Conservation (phyloP, 202 grass and related monocot species). For the Setaria viridis region DNA sequence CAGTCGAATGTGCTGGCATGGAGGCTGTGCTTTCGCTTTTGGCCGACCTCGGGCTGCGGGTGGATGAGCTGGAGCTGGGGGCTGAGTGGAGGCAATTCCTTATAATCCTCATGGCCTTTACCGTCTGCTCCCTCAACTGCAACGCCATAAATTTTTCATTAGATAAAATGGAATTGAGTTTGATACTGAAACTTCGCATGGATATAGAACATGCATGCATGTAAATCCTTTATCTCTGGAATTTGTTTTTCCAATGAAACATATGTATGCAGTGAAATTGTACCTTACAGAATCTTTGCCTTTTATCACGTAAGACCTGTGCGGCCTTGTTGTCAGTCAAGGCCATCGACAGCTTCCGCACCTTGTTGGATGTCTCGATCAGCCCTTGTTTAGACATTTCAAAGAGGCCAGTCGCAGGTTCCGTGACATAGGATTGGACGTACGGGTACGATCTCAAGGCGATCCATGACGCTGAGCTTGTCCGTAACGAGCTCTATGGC, state of each 20-base stretch:
- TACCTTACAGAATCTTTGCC: no score
- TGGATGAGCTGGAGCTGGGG: neutral
- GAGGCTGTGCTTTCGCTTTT: neutral
- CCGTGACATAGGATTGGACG: neutral
- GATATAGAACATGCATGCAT: no score
- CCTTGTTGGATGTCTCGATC: neutral
- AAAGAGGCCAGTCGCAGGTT: neutral
- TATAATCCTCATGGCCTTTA: neutral
- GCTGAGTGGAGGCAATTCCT: neutral
- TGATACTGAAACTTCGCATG: no score
- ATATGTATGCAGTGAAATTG: no score
- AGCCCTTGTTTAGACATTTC: no score
- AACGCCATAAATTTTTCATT: neutral
- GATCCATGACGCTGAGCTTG: constrained; percentile 5
- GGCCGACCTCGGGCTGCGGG: neutral
- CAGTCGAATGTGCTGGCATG: neutral
- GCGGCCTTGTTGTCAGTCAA: no score
- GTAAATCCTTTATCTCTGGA: no score
- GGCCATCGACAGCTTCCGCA: neutral
- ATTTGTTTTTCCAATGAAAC: no score
- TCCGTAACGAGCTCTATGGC: neutral
- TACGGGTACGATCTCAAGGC: constrained; percentile 7
- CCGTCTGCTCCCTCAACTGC: neutral
- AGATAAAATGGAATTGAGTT: no score
- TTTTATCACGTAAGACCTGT: no score